These are phyloP conservation scores for Metschnikowia borealis DNA, from an alignment of 805 yeast species.

Conservation along the genomic window DNA sequence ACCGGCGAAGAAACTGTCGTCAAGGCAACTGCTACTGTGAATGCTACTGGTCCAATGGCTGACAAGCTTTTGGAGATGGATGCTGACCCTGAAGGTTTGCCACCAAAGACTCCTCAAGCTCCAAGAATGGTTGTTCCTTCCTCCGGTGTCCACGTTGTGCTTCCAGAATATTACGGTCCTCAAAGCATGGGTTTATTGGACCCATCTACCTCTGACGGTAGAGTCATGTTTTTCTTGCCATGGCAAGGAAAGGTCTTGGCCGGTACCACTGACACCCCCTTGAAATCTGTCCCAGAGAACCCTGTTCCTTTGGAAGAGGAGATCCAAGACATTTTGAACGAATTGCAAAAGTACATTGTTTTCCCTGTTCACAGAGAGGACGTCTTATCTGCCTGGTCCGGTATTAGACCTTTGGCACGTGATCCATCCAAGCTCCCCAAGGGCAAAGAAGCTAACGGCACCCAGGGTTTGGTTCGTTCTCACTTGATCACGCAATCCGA, in stretches of 20 bases:
- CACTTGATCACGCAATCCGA: constrained; percentile 73
- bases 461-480: constrained; percentile 88
- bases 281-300: constrained; percentile 61
- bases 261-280: constrained; percentile 93
- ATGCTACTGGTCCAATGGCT: constrained; percentile 93
- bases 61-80: constrained; percentile 87
- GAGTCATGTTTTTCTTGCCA: constrained; percentile 95
- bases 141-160: constrained; percentile 86
- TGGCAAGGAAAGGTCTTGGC: constrained; percentile 97
- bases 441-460: constrained; percentile 45
- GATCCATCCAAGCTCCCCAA: constrained; percentile 60
- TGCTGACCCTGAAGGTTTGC: constrained; percentile 58
- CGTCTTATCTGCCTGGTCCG: constrained; percentile 94
- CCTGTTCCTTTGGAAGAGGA: constrained; percentile 89
- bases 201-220: constrained; percentile 89
- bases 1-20: constrained; percentile 60
- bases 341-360: constrained; percentile 83
- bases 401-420: constrained; percentile 90
- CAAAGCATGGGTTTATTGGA: constrained; percentile 82
- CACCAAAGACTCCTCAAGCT: constrained; percentile 46
- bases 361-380: constrained; percentile 87
- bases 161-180: constrained; percentile 92
- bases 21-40: constrained; percentile 70
- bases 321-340: constrained; percentile 79
- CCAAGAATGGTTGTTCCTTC: constrained; percentile 92